Conservation (phyloP, 176 grass and related monocot species). For the Eleusine indica region DNA sequence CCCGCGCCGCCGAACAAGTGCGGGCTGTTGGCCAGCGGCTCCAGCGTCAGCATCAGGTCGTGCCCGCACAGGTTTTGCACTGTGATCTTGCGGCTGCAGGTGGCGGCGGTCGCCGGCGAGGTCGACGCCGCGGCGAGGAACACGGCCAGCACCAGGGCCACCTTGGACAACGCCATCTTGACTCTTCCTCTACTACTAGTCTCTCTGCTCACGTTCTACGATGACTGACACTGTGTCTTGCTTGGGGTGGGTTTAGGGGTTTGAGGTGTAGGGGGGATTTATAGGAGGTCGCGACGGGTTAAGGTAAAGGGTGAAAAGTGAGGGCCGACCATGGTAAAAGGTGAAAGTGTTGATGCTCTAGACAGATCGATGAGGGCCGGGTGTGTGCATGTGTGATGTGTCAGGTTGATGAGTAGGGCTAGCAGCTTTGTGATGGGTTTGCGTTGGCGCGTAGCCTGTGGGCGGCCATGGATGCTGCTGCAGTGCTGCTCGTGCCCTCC, state of each 20-base stretch:
- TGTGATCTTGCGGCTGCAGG: conserved; percentile 43
- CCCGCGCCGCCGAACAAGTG: neutral
- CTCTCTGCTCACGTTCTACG: too few species aligned
- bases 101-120: neutral
- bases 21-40: conserved; percentile 26
- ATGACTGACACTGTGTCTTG: neutral
- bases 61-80: conserved; percentile 43
- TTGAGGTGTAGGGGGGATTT: neutral
- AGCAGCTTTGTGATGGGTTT: neutral
- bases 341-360: neutral
- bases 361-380: neutral
- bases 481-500: neutral
- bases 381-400: neutral
- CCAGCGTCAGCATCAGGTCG: conserved; percentile 16
- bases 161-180: conserved; percentile 23
- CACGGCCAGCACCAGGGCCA: neutral
- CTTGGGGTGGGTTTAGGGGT: neutral
- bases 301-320: neutral
- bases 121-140: neutral
- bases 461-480: neutral
- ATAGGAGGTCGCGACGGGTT: neutral
- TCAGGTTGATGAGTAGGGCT: neutral
- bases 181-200: too few species aligned
- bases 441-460: conserved; percentile 9
- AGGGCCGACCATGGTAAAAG: neutral